Percentiles rank a stretch among this genome's conserved stretches.
phyloP scores from a whole-genome alignment of 1,284 basidiomycete genomes.

The Wolfiporia cocos region DNA sequence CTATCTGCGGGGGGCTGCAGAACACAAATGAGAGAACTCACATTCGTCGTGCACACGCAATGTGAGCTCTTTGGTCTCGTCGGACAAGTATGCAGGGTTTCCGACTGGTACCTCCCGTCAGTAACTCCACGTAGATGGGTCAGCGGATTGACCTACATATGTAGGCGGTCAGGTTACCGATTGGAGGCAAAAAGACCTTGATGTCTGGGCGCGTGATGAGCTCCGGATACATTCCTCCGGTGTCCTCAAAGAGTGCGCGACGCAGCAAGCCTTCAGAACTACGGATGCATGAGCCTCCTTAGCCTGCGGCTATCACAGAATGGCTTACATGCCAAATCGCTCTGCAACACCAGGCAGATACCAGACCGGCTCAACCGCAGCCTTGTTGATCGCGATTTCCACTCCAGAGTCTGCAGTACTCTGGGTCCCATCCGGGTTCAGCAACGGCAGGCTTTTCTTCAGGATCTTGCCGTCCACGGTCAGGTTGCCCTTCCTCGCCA shows the following conservation, averaged over 20 bases:
- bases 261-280: slow-evolving; percentile 83
- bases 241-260: slow-evolving; percentile 90
- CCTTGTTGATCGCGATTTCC: slow-evolving; percentile 85
- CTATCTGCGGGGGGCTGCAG: no score
- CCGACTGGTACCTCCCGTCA: no score
- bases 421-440: slow-evolving; percentile 55
- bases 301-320: neutral
- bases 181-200: slow-evolving; percentile 93
- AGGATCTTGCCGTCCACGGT: slow-evolving; percentile 83
- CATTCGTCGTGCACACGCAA: slow-evolving; percentile 94
- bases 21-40: slow-evolving; percentile 30
- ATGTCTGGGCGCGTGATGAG: slow-evolving; percentile 93
- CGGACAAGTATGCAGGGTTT: slow-evolving; percentile 71
- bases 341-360: slow-evolving; percentile 91
- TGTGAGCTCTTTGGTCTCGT: slow-evolving; percentile 83
- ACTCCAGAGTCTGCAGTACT: slow-evolving; percentile 72
- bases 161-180: slow-evolving; percentile 89
- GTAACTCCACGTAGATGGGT: neutral
- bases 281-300: slow-evolving; percentile 6
- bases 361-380: slow-evolving; percentile 92
- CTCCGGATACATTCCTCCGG: slow-evolving; percentile 95
- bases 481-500: slow-evolving; percentile 69
- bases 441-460: slow-evolving; percentile 52
- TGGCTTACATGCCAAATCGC: slow-evolving; percentile 79
- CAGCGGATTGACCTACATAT: slow-evolving; percentile 55